Percentiles rank a stretch among this genome's conserved stretches.
Conservation (phyloP, 345 rosid genomes). For the Moringa oleifera region DNA sequence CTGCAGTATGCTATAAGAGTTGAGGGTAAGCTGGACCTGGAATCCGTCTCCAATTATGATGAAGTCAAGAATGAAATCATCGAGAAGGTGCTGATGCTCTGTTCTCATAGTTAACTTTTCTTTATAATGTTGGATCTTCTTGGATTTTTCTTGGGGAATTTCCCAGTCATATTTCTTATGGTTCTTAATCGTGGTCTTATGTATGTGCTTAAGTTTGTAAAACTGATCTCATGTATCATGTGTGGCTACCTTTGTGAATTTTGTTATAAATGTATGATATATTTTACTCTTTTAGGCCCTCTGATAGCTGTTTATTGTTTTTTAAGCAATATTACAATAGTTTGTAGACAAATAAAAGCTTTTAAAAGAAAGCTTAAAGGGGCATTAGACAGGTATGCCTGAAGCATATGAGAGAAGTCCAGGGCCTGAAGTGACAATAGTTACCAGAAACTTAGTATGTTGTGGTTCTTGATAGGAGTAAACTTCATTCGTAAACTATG, state of each 20-base stretch:
- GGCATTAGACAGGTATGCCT: not conserved
- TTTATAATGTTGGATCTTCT: not conserved
- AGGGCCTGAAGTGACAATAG: too few species aligned
- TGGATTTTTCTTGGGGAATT: not conserved
- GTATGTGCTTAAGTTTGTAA: too few species aligned
- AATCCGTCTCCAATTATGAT: slow-evolving; percentile 75
- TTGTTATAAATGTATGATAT: too few species aligned
- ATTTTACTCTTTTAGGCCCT: not conserved
- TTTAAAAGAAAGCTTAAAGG: not conserved
- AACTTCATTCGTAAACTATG: too few species aligned
- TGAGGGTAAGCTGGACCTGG: slow-evolving; percentile 90
- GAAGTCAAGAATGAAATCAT: slow-evolving; percentile 72
- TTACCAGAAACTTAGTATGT: too few species aligned
- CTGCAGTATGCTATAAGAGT: slow-evolving; percentile 89
- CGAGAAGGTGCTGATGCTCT: slow-evolving; percentile 54
- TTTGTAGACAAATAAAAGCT: not conserved
- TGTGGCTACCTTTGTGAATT: not conserved
- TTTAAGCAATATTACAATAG: not conserved
- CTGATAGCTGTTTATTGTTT: not conserved
- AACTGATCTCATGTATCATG: not conserved
- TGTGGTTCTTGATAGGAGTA: too few species aligned
- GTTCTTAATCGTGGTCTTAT: not conserved
- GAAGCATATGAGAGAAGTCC: not conserved
- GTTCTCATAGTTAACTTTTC: not conserved
- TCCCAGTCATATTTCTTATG: not conserved